Percentiles rank a stretch among this genome's conserved stretches.
Conservation (phyloP, 2,329 filamentous ascomycete species). For the Hymenoscyphus fructigenus region DNA sequence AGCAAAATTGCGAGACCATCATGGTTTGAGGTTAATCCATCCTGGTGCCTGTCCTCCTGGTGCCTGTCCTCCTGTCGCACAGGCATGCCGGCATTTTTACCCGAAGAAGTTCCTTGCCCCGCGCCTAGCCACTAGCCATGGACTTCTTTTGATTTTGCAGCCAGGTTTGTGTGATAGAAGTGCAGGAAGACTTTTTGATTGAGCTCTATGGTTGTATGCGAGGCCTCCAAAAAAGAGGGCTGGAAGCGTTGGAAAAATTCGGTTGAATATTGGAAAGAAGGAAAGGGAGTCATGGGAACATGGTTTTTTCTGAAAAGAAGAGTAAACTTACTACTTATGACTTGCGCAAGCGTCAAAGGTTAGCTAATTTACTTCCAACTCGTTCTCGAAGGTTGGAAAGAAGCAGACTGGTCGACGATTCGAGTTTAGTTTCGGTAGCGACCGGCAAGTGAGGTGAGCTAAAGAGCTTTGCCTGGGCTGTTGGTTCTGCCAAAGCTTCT, state of each 20-base stretch:
- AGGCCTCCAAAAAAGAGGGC: neutral
- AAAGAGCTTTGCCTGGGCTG: neutral
- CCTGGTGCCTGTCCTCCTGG: conserved; percentile 11
- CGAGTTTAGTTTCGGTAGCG: neutral
- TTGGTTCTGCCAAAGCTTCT: neutral
- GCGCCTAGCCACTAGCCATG: conserved; percentile 7
- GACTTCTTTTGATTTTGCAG: neutral
- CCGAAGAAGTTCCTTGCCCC: conserved; percentile 20
- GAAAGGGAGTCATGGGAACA: neutral
- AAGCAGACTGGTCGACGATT: too few species aligned
- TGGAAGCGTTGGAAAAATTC: neutral
- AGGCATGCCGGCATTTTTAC: conserved; percentile 20
- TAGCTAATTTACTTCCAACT: neutral
- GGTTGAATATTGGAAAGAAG: neutral
- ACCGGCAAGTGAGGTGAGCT: neutral
- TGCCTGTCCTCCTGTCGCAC: conserved; percentile 19
- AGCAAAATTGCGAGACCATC: conserved; percentile 18
- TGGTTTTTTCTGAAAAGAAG: neutral
- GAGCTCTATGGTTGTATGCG: neutral
- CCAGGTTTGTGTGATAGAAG: conserved; percentile 1
- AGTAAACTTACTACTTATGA: conserved; percentile 4
- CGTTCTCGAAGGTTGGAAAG: neutral
- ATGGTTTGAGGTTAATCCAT: conserved; percentile 21
- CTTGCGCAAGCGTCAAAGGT: conserved; percentile 9
- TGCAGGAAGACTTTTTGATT: neutral